Percentiles rank a stretch among this genome's conserved stretches.
Evolutionary conservation across 208 protist species (phyloP).

Genomic region (Naegleria fowleri): DNA sequence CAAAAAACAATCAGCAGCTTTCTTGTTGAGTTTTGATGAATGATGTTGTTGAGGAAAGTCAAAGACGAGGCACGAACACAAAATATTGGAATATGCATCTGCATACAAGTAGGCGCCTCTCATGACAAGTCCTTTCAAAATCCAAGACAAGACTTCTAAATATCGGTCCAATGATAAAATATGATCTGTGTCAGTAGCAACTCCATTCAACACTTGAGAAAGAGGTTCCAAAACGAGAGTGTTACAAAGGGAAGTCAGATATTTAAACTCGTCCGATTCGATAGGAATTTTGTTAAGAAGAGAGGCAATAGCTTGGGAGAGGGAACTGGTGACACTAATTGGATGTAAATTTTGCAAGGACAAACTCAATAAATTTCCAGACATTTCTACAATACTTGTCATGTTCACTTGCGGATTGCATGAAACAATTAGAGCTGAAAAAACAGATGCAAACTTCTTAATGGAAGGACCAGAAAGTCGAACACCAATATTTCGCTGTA

Average conservation of each 20-base stretch:
- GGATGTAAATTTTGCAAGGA: not conserved
- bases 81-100: not conserved
- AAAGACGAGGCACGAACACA: not conserved
- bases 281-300: not conserved
- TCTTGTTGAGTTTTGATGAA: not conserved
- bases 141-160: not conserved
- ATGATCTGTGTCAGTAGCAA: not conserved
- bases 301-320: not conserved
- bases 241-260: not conserved
- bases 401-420: not conserved
- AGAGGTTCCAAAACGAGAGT: not conserved
- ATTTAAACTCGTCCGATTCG: not conserved
- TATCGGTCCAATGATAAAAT: not conserved
- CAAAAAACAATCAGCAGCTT: not conserved
- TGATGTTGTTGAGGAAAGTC: not conserved
- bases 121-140: not conserved
- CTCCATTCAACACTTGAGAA: not conserved
- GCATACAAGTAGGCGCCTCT: not conserved
- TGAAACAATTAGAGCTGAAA: not conserved
- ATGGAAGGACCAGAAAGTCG: not conserved
- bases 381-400: not conserved
- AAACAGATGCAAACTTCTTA: not conserved
- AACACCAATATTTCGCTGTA: not conserved
- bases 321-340: not conserved
- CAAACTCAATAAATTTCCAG: not conserved